These are phyloP conservation scores for Cynanchum wilfordii DNA, from an alignment of 257 asterid species.

Conservation along the genomic window DNA sequence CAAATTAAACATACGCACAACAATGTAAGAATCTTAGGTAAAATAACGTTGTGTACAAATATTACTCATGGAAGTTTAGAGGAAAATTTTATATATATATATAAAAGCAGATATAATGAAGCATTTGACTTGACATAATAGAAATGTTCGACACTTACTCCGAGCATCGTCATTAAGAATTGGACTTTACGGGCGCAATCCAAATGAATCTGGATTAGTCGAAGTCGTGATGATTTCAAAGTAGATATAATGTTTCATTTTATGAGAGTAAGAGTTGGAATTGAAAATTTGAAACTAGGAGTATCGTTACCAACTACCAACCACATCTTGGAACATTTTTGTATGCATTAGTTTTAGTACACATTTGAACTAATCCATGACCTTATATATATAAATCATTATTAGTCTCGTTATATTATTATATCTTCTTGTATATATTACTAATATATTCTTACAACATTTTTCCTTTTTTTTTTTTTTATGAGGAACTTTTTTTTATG, in stretches of 20 bases:
- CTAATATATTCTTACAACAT: background rate
- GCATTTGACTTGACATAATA: too few relatives aligned
- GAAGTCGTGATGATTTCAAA: too few relatives aligned
- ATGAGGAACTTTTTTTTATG: too few relatives aligned
- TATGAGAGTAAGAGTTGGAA: background rate
- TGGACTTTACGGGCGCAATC: too few relatives aligned
- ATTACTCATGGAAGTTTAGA: background rate
- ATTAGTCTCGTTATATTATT: too few relatives aligned
- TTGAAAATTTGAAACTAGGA: background rate
- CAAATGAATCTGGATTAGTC: too few relatives aligned
- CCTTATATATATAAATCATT: background rate
- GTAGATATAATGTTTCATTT: background rate
- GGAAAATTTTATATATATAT: too few relatives aligned
- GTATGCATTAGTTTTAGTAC: background rate
- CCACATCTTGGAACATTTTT: constrained; percentile 2
- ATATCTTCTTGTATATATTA: too few relatives aligned
- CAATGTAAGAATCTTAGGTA: background rate
- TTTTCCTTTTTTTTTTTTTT: background rate
- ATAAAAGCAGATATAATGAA: too few relatives aligned
- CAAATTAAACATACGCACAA: background rate
- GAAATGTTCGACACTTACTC: too few relatives aligned
- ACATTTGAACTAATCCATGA: constrained; percentile 23
- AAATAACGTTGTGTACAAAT: background rate
- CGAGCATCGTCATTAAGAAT: too few relatives aligned
- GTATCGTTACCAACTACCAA: constrained; percentile 15